Conservation (phyloP, 441 rosid genomes). For the Corymbia citriodora region DNA sequence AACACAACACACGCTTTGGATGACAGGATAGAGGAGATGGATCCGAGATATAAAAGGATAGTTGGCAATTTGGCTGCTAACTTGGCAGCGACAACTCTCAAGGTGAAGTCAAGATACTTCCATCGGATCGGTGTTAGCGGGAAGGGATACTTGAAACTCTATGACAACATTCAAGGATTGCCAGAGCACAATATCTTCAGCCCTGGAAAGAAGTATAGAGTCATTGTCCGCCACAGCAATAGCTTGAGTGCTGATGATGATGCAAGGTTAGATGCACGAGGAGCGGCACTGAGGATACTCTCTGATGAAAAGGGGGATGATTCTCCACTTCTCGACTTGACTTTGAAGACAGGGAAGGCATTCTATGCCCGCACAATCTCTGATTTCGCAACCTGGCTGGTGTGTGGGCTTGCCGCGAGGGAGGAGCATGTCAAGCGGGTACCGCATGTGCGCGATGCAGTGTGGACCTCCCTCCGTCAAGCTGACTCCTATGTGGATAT, state of each 20-base stretch:
- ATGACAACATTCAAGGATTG: constrained; percentile 40
- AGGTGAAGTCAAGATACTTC: constrained; percentile 60
- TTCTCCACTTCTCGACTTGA: constrained; percentile 48
- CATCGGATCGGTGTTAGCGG: constrained; percentile 62
- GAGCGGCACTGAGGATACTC: constrained; percentile 52
- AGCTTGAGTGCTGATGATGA: constrained; percentile 71
- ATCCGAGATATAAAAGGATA: constrained; percentile 50
- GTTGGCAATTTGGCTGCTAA: constrained; percentile 58
- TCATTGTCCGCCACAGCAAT: constrained; percentile 58
- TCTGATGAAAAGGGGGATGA: constrained; percentile 14
- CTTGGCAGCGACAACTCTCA: constrained; percentile 56
- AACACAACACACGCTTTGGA: constrained; percentile 59
- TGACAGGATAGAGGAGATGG: constrained; percentile 77
- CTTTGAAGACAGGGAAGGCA: constrained; percentile 66
- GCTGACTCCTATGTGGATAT: constrained; percentile 45
- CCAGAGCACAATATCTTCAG: constrained; percentile 45
- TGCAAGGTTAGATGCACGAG: constrained; percentile 65
- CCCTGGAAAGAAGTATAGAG: constrained; percentile 42
- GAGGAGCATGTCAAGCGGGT: constrained; percentile 47
- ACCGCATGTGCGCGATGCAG: constrained; percentile 57
- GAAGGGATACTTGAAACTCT: constrained; percentile 41
- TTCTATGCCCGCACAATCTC: constrained; percentile 57
- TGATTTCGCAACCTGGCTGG: constrained; percentile 71
- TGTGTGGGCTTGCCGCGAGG: constrained; percentile 70
- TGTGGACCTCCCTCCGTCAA: constrained; percentile 53